Conservation (phyloP, 2,329 filamentous ascomycete genomes). For the Aspergillus amoenus region DNA sequence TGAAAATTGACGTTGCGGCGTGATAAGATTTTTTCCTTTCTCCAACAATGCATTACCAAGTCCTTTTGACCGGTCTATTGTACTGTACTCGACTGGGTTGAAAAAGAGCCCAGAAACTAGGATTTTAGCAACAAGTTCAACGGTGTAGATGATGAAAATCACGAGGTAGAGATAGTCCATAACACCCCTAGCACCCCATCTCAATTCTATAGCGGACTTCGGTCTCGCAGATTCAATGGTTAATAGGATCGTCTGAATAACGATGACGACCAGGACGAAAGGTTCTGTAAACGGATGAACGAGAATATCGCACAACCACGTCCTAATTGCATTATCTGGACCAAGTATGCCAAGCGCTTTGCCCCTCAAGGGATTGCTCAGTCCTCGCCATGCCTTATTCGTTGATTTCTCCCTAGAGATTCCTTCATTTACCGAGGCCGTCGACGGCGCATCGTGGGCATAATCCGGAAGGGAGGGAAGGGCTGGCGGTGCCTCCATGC, state of each 20-base stretch:
- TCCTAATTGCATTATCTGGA: constrained; percentile 71
- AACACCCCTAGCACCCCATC: constrained; percentile 65
- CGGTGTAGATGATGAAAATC: constrained; percentile 85
- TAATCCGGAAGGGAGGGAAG: constrained; percentile 50
- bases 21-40: constrained; percentile 76
- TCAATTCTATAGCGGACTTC: constrained; percentile 59
- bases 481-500: constrained; percentile 53
- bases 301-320: constrained; percentile 75
- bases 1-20: constrained; percentile 73
- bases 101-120: constrained; percentile 92
- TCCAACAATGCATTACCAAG: constrained; percentile 71
- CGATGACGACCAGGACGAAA: constrained; percentile 78
- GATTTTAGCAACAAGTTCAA: constrained; percentile 78
- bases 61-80: constrained; percentile 75
- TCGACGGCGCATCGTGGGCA: constrained; percentile 43
- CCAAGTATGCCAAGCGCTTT: constrained; percentile 83
- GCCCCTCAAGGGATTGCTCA: constrained; percentile 77
- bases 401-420: constrained; percentile 32
- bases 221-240: constrained; percentile 76
- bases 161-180: constrained; percentile 80
- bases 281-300: constrained; percentile 87
- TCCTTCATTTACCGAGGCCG: constrained; percentile 35
- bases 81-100: constrained; percentile 90
- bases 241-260: constrained; percentile 84
- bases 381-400: constrained; percentile 44